Evolutionary conservation across 1,284 basidiomycete species (phyloP).

Genomic region (Malassezia slooffiae): DNA sequence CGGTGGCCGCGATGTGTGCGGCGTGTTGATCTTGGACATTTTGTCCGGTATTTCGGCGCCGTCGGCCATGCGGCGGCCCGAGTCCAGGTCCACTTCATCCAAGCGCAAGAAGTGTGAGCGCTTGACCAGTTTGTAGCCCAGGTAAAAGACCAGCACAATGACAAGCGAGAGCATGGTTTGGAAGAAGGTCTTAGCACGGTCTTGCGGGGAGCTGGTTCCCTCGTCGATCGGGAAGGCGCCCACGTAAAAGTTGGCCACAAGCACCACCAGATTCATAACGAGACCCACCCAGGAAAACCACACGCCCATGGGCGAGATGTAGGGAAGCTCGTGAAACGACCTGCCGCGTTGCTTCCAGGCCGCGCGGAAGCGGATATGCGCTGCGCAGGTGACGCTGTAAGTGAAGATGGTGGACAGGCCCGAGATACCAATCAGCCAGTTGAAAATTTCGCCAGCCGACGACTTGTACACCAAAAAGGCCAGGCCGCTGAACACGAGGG

Average conservation of each 20-base stretch:
- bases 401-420: constrained; percentile 53
- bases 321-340: constrained; percentile 50
- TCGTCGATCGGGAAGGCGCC: constrained; percentile 38
- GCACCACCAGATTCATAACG: constrained; percentile 34
- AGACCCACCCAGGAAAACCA: constrained; percentile 49
- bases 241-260: constrained; percentile 25
- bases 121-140: constrained; percentile 29
- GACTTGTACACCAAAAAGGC: constrained; percentile 32
- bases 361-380: constrained; percentile 44
- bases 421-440: constrained; percentile 51
- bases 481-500: constrained; percentile 31
- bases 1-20: too few species aligned
- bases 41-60: too few species aligned
- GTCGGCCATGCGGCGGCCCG: constrained; percentile 47
- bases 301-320: constrained; percentile 49
- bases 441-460: constrained; percentile 17
- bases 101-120: constrained; percentile 43
- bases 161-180: constrained; percentile 48
- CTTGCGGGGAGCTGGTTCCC: constrained; percentile 18
- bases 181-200: constrained; percentile 50
- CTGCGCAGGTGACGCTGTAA: constrained; percentile 37
- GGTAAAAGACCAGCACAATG: constrained; percentile 24
- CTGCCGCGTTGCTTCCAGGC: constrained; percentile 51
- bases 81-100: constrained; percentile 52
- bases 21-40: too few species aligned